These are phyloP conservation scores for Dissophora ornata DNA, from an alignment of 192 early-diverging fungal species.

Conservation along the genomic window DNA sequence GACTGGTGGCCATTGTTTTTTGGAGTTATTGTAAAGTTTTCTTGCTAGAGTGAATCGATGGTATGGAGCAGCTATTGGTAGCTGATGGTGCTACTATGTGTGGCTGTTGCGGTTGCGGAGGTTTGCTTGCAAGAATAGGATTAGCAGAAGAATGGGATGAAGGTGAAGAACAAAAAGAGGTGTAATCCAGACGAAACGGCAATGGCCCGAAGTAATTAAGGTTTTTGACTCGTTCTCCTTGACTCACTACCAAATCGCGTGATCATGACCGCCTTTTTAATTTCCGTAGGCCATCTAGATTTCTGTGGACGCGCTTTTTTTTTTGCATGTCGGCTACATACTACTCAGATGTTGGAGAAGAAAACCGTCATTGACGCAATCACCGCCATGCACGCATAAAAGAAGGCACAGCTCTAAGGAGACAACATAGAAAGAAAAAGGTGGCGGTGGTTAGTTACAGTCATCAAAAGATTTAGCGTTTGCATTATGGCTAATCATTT, in stretches of 20 bases:
- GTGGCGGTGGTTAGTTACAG: not conserved
- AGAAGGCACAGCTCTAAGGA: constrained; percentile 1
- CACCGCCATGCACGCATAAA: constrained; percentile 2
- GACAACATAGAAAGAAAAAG: not conserved
- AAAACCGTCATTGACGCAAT: not conserved
- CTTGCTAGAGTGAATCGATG: too few species aligned
- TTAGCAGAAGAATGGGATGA: constrained; percentile 1
- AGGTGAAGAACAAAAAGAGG: not conserved
- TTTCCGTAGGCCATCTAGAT: too few species aligned
- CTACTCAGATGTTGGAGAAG: not conserved
- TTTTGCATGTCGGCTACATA: too few species aligned
- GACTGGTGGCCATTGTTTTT: constrained; percentile 18
- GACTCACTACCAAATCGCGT: constrained; percentile 40
- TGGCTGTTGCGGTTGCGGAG: not conserved
- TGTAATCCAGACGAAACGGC: too few species aligned
- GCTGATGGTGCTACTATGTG: too few species aligned
- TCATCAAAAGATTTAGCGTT: too few species aligned
- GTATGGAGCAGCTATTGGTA: too few species aligned
- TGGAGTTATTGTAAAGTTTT: not conserved
- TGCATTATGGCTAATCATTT: too few species aligned
- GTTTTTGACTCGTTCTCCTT: too few species aligned
- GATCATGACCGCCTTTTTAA: constrained; percentile 5
- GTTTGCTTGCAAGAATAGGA: too few species aligned
- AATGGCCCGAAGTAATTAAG: too few species aligned
- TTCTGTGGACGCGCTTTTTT: too few species aligned